These are phyloP conservation scores for Scleroderma bovista DNA, from an alignment of 768 basidiomycete genomes.

Conservation along the genomic window DNA sequence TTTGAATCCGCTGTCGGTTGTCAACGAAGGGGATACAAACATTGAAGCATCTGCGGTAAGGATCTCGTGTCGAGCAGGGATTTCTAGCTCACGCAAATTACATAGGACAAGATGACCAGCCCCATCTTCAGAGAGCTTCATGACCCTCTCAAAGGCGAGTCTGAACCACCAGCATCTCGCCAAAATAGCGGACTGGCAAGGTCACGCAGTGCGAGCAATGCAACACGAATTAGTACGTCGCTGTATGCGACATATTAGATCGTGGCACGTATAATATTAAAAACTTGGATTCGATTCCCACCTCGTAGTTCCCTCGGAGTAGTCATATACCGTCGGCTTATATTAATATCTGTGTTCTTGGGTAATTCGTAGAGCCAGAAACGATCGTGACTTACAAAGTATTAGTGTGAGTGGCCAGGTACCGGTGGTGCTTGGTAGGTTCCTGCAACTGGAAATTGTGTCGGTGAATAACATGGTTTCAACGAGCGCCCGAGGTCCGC, in stretches of 20 bases:
- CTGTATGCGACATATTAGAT: not conserved
- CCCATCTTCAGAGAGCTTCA: conserved; percentile 9
- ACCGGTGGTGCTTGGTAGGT: no score
- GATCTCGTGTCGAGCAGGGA: not conserved
- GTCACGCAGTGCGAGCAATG: not conserved
- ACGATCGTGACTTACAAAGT: no score
- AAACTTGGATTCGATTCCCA: no score
- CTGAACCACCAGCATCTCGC: not conserved
- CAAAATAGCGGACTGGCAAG: not conserved
- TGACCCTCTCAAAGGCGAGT: conserved; percentile 3
- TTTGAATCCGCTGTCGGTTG: conserved; percentile 1
- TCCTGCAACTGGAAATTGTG: no score
- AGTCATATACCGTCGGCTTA: no score
- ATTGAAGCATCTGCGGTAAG: not conserved
- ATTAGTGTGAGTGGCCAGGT: no score
- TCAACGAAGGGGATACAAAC: conserved; percentile 5
- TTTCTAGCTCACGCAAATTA: conserved; percentile 1
- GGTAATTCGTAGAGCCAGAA: no score
- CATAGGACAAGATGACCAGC: conserved; percentile 5
- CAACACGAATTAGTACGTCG: not conserved
- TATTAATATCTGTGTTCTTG: no score
- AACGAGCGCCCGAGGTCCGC: no score
- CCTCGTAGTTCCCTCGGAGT: no score
- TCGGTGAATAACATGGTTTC: no score
- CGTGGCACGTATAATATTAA: no score